phyloP scores from a whole-genome alignment of 1,284 basidiomycete species.

The Pseudozyma sp. region DNA sequence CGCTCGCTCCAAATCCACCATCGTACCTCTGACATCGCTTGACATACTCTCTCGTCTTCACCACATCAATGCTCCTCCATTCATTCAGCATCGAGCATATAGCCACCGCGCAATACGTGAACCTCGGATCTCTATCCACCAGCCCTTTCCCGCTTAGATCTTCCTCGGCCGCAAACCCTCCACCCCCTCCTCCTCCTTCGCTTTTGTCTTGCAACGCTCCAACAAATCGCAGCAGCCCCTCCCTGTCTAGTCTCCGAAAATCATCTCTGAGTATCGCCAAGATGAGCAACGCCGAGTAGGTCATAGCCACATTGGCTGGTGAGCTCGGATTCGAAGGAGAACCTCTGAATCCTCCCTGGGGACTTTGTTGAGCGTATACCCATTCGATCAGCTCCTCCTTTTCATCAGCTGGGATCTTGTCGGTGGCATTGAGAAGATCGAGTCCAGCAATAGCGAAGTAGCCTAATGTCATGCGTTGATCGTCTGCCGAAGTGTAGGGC shows the following conservation, averaged over 20 bases:
- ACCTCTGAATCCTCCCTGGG: conserved; percentile 57
- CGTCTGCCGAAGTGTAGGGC: conserved; percentile 61
- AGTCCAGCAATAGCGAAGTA: conserved; percentile 64
- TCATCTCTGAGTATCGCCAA: conserved; percentile 61
- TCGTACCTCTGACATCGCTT: conserved; percentile 80
- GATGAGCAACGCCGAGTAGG: conserved; percentile 60
- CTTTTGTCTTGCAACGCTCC: conserved; percentile 63
- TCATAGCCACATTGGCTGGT: conserved; percentile 58
- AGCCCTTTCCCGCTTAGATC: neutral
- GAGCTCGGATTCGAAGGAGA: conserved; percentile 7
- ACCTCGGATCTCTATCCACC: conserved; percentile 79
- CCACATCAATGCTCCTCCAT: conserved; percentile 79
- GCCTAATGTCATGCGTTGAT: conserved; percentile 65
- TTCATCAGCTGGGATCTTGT: conserved; percentile 31
- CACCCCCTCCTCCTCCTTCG: conserved; percentile 67
- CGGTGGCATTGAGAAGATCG: conserved; percentile 52
- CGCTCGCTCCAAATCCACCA: conserved; percentile 87
- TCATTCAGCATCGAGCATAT: conserved; percentile 82
- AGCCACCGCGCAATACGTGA: conserved; percentile 88
- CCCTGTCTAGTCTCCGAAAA: conserved; percentile 46
- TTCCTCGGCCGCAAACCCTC: too few species aligned
- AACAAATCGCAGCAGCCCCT: conserved; percentile 32
- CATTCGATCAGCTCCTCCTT: conserved; percentile 72
- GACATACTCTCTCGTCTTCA: conserved; percentile 76
- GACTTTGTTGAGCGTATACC: conserved; percentile 86